Base-by-base conservation (phyloP, 768 basidiomycete species). In the Vishniacozyma victoriae region DNA sequence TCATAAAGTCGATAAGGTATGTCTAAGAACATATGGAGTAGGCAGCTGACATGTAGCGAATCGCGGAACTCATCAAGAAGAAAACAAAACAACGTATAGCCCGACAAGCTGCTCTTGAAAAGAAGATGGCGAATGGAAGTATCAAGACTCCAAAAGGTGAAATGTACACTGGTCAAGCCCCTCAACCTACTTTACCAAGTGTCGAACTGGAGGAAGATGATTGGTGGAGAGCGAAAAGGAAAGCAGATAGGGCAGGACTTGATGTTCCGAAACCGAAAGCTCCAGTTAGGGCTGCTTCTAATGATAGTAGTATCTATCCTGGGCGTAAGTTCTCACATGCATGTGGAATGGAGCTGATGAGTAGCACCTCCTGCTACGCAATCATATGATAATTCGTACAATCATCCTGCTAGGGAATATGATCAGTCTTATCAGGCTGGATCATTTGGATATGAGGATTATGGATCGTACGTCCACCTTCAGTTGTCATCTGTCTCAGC, bases 1-100 rank as follows among this genome's bases (percentile, higher is more conserved):
- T 70, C 89, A 97, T 77, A 95, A 96, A 73, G 89, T 96, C 41
- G 93, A 99, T 76, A 96, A 96, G 81, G 87, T 88, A 66, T 47
- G 63, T 53, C 24, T 50, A 44, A 29, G 4, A 11, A n/a, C 9
- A 22, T 9, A 35, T 11, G 9, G 11, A 5, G 25, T 13, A 45
- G 12, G 16, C 7, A 24, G 27, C 40, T 39, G 43, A 42, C 36
- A 13, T n/a, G 16, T 52, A 90, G 87, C 90, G 93, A 55, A 96
- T 97, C 60, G 80, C 83, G 49, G 87, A 84, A 66, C 83, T 96
- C 50, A 89, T 97, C 77, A 91, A 87, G 73, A 84, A 86, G 55
- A 85, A 85, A 72, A 85, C 85, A 60, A 85, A 87, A 64, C 84
- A 92, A 62, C 84, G 95, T 26, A 76, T 87, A 26, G 81, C 80